Percentiles rank a stretch among this genome's conserved stretches.
Evolutionary conservation across 805 yeast genomes (phyloP).

Genomic region (Sugiyamaella chiloensis): DNA sequence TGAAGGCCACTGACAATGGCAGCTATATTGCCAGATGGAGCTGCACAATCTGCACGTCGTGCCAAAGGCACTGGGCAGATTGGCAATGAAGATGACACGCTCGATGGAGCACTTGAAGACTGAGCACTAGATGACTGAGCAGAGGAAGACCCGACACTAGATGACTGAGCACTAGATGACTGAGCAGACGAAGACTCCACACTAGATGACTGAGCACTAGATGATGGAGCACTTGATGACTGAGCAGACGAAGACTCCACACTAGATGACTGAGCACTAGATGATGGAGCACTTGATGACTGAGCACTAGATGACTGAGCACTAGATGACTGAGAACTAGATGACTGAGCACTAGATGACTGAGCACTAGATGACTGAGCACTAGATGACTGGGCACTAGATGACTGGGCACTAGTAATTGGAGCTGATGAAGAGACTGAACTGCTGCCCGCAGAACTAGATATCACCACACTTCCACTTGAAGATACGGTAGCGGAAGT

Average conservation of each 20-base stretch:
- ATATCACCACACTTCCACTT: background rate
- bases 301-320: background rate
- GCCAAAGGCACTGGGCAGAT: background rate
- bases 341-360: background rate
- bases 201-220: background rate
- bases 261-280: background rate
- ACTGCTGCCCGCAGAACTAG: background rate
- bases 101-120: too few species aligned
- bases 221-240: background rate
- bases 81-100: background rate
- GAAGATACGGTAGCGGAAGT: background rate
- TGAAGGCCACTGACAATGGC: slow-evolving; percentile 14
- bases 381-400: background rate
- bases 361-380: background rate
- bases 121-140: background rate
- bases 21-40: slow-evolving; percentile 5
- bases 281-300: background rate
- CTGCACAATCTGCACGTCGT: background rate
- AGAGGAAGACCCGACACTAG: background rate
- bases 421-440: background rate
- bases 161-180: background rate
- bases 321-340: background rate
- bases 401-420: background rate
- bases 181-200: background rate
- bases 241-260: background rate